Conservation (phyloP, 768 basidiomycete genomes). For the Strobilomyces echinocephalus region DNA sequence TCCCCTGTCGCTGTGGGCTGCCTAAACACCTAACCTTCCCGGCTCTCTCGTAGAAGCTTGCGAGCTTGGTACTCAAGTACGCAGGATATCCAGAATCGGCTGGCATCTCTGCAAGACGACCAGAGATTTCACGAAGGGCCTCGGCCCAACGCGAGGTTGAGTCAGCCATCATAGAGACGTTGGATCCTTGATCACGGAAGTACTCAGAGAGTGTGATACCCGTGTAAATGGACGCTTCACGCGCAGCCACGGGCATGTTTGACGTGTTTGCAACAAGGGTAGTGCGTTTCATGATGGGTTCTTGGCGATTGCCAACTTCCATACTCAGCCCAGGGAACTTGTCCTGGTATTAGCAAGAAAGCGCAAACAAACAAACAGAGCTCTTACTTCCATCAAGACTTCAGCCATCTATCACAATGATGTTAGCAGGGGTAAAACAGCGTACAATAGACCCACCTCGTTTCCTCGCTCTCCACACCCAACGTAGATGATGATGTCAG, state of each 20-base stretch:
- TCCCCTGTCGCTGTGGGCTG: slow-evolving; percentile 81
- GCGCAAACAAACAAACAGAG: slow-evolving; percentile 2
- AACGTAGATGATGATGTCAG: slow-evolving; percentile 98
- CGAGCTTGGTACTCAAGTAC: slow-evolving; percentile 91
- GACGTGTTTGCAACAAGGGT: slow-evolving; percentile 98
- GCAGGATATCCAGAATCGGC: slow-evolving; percentile 99
- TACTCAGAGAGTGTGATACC: slow-evolving; percentile 99
- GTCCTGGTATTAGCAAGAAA: slow-evolving; percentile 8
- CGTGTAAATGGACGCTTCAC: slow-evolving; percentile 99
- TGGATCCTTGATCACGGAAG: slow-evolving; percentile 97
- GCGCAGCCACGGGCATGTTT: slow-evolving; percentile 99
- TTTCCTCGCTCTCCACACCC: slow-evolving; percentile 99
- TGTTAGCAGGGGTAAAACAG: slow-evolving; percentile 35
- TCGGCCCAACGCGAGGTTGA: slow-evolving; percentile 99
- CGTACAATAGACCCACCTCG: slow-evolving; percentile 49
- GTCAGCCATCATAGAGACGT: slow-evolving; percentile 99
- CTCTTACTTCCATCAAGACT: slow-evolving; percentile 89
- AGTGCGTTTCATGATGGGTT: slow-evolving; percentile 99
- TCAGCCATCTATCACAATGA: slow-evolving; percentile 75
- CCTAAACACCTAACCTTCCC: slow-evolving; percentile 94
- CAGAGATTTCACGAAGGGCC: slow-evolving; percentile 97
- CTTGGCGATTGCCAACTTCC: slow-evolving; percentile 88
- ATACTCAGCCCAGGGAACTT: slow-evolving; percentile 89
- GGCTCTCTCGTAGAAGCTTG: slow-evolving; percentile 97
- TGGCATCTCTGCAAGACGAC: slow-evolving; percentile 99